Evolutionary conservation across 2,329 filamentous ascomycete species (phyloP).

Genomic region (Aspergillus felis): DNA sequence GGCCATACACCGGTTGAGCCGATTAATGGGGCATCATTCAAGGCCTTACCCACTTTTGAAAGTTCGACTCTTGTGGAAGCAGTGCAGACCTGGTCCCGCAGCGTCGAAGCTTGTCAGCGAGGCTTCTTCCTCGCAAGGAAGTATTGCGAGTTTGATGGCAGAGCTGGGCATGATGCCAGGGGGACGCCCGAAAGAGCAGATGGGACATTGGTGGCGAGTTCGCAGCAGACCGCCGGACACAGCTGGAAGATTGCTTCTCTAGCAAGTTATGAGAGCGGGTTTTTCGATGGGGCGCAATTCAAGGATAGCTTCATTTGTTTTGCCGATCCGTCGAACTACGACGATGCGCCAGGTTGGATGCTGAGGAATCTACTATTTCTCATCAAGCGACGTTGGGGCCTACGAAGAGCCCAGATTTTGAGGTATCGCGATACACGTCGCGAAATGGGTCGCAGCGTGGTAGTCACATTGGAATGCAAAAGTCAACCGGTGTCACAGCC

Average conservation of each 20-base stretch:
- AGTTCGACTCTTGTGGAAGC: constrained; percentile 74
- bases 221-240: neutral
- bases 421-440: constrained; percentile 82
- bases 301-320: constrained; percentile 82
- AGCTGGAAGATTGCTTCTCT: constrained; percentile 73
- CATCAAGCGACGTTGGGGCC: constrained; percentile 73
- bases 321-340: constrained; percentile 87
- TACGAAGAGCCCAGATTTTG: constrained; percentile 74
- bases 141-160: constrained; percentile 37
- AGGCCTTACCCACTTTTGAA: constrained; percentile 60
- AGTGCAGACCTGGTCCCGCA: constrained; percentile 83
- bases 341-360: constrained; percentile 85
- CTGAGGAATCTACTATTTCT: constrained; percentile 83
- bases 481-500: constrained; percentile 28
- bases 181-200: neutral
- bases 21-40: constrained; percentile 9
- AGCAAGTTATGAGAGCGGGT: constrained; percentile 75
- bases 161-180: neutral
- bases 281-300: constrained; percentile 70
- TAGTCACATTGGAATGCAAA: constrained; percentile 59
- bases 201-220: neutral
- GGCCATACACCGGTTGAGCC: constrained; percentile 18
- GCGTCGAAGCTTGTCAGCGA: constrained; percentile 75
- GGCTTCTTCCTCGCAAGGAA: constrained; percentile 96
- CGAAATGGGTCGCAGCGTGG: constrained; percentile 76